Percentiles rank a stretch among this genome's conserved stretches.
Conservation (phyloP, 768 basidiomycete species). For the Phallus indusiatus region DNA sequence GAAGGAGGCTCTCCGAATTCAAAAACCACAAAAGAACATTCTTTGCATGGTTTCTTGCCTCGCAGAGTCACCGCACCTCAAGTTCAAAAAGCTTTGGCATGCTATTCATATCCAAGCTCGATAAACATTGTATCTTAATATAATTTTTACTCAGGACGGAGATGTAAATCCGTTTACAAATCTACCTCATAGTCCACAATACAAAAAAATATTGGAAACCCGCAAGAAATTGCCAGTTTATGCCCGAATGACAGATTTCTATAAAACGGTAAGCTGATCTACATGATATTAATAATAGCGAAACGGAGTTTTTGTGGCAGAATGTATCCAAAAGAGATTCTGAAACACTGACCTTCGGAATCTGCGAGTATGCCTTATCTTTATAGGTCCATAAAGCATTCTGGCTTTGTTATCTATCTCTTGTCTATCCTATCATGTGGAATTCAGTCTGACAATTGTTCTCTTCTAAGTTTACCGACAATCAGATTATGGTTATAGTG, state of each 20-base stretch:
- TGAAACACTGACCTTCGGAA: no score
- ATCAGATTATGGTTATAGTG: constrained; percentile 86
- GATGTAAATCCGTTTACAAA: constrained; percentile 87
- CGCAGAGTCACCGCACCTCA: constrained; percentile 57
- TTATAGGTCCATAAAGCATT: background rate
- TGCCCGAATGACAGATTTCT: constrained; percentile 88
- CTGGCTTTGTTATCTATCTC: constrained; percentile 8
- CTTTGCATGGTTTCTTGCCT: constrained; percentile 66
- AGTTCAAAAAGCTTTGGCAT: constrained; percentile 62
- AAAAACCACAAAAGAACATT: constrained; percentile 32
- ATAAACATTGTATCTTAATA: background rate
- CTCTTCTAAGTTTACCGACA: constrained; percentile 47
- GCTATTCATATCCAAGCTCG: constrained; percentile 16
- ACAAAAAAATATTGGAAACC: constrained; percentile 75
- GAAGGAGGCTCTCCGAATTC: constrained; percentile 17
- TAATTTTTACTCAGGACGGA: constrained; percentile 42
- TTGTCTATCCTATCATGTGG: constrained; percentile 14
- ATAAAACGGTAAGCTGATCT: constrained; percentile 60
- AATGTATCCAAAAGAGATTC: no score
- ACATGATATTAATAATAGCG: background rate
- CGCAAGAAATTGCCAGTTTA: constrained; percentile 89
- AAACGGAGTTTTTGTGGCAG: constrained; percentile 2
- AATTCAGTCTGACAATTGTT: constrained; percentile 16
- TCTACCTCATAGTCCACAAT: constrained; percentile 61
- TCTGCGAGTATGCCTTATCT: no score